These are phyloP conservation scores for Gymnopus androsaceus DNA, from an alignment of 1,284 basidiomycete species.

Conservation along the genomic window DNA sequence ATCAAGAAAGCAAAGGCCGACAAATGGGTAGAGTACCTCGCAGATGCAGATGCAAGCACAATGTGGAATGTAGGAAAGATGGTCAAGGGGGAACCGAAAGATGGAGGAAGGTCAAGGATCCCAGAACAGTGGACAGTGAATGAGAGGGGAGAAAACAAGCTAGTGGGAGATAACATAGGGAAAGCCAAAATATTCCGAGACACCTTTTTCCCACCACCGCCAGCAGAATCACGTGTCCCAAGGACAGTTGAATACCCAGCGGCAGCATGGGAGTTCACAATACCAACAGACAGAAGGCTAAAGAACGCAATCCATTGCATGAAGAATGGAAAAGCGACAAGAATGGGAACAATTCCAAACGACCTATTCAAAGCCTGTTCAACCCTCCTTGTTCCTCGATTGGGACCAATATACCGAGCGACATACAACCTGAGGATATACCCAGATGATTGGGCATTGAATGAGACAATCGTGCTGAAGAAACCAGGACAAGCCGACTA, in stretches of 20 bases:
- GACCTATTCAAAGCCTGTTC: constrained; percentile 26
- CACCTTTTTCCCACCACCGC: constrained; percentile 28
- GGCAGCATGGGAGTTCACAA: constrained; percentile 14
- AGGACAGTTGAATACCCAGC: constrained; percentile 23
- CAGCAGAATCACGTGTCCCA: not conserved
- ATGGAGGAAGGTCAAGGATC: too few relatives aligned
- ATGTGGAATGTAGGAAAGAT: constrained; percentile 19
- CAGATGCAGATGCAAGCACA: not conserved
- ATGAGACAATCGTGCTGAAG: constrained; percentile 26
- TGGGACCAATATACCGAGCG: constrained; percentile 28
- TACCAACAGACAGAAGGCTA: constrained; percentile 24
- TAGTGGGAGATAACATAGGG: constrained; percentile 35
- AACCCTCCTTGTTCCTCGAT: constrained; percentile 21
- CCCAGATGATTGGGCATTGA: constrained; percentile 18
- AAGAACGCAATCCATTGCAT: constrained; percentile 20
- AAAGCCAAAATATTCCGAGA: constrained; percentile 47
- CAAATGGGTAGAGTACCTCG: not conserved
- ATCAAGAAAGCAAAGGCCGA: not conserved
- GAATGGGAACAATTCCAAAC: constrained; percentile 32
- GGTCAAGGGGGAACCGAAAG: too few relatives aligned
- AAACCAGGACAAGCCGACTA: constrained; percentile 34
- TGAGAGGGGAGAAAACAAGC: constrained; percentile 21
- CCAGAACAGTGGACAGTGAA: too few relatives aligned
- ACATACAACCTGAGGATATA: constrained; percentile 23
- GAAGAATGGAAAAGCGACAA: constrained; percentile 32